phyloP scores from a whole-genome alignment of 73 alveolate genomes.

The Blepharisma stoltei region DNA sequence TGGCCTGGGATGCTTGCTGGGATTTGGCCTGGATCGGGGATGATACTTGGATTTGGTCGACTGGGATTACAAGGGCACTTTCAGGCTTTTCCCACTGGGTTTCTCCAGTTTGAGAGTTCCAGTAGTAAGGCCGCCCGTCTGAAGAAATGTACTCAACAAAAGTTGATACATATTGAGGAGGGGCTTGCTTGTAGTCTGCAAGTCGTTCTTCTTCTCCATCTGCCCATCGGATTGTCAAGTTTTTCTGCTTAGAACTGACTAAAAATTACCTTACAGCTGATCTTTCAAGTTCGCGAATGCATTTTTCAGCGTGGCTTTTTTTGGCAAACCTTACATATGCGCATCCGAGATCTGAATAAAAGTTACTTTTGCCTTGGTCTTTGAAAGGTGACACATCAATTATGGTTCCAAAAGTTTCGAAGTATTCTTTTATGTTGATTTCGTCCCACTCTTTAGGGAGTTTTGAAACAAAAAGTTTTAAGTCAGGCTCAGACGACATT shows the following conservation, averaged over 20 bases:
- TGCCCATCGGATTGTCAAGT: background rate
- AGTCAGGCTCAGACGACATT: background rate
- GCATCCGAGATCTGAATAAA: background rate
- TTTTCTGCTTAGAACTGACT: background rate
- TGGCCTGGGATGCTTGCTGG: constrained; percentile 17
- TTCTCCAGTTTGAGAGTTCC: constrained; percentile 11
- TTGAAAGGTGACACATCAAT: background rate
- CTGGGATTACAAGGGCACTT: background rate
- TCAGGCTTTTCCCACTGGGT: constrained; percentile 41
- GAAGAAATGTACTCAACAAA: constrained; percentile 4
- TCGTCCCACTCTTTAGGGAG: constrained; percentile 10
- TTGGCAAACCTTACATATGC: background rate
- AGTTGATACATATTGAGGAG: background rate
- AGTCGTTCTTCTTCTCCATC: constrained; percentile 17
- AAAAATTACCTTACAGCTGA: background rate
- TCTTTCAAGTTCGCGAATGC: background rate
- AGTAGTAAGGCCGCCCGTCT: constrained; percentile 35
- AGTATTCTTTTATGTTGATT: background rate
- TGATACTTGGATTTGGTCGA: background rate
- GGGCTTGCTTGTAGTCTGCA: background rate
- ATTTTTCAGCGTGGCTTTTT: background rate
- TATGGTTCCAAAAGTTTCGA: background rate
- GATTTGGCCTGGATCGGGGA: too few species aligned
- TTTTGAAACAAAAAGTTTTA: background rate
- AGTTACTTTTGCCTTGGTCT: background rate